Base-by-base conservation (phyloP, 352 stramenopile species). In the Pythium coloratum region DNA sequence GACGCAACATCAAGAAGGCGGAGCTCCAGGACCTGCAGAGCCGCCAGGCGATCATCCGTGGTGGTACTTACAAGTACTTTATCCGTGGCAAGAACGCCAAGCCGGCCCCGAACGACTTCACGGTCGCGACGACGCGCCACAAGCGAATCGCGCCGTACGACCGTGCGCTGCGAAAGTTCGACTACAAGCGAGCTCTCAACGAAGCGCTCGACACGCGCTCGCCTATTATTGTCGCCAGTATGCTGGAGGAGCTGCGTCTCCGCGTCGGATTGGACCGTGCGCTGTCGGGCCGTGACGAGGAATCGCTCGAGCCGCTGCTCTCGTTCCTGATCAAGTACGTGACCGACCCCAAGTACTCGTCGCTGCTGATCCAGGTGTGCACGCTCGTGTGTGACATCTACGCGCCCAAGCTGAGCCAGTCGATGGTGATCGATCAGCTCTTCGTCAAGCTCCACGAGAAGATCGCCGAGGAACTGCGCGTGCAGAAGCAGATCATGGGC, bases 261-360 rank as follows among this genome's bases (percentile, higher is more conserved):
- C 89, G 97, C 58, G 81, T 95, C 34, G 95, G 95, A 65, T 86
- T 98, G 49, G 82, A 89, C 56, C 88, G 84, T 63, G 96, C 97
- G 18, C 75, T 99, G 13, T 79, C 81, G 14, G 95, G 95, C 58
- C 91, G 96, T 28, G 93, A 98, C 67, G 97, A 98, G 72, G 90
- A 98, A 63, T 92, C 90, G 20, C 78, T 99, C 12, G 94, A 99
- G 79, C 93, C 96, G 16, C 73, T 99, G 40, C 77, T 99, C 30
- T 92, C 95, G 63, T 99, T 98, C 73, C 84, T 97, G 33, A 96
- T 97, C 70, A 95, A 96, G 76, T 98, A 98, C 75, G 91, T 99
- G 62, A 93, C 94, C 51, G 88, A 98, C 76, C 95, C 96, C 24
- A 94, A 97, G 74, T 99, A 98, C 81, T 85, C 92, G 26, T 80